Conservation (phyloP, 768 basidiomycete species). For the Trametes cinnabarina region DNA sequence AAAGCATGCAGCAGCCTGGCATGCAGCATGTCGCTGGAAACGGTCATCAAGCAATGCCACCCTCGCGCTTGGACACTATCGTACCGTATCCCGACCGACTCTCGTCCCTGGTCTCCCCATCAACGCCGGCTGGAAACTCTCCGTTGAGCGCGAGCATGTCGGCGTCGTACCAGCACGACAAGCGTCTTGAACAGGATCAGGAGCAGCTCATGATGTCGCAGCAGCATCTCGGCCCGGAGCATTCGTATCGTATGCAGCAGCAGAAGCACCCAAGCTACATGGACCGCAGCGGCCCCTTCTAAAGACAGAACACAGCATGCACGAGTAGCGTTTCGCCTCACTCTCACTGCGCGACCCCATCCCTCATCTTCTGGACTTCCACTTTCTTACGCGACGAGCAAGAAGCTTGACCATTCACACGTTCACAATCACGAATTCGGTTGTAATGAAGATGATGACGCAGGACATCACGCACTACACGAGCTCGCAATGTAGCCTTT, state of each 20-base stretch:
- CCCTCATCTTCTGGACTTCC: background rate
- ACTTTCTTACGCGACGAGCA: background rate
- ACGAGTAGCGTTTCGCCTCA: background rate
- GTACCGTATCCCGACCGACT: conserved; percentile 19
- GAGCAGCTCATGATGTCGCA: conserved; percentile 38
- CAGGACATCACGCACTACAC: conserved; percentile 10
- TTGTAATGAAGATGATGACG: conserved; percentile 9
- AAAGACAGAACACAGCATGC: conserved; percentile 5
- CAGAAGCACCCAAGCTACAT: conserved; percentile 10
- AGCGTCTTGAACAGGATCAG: conserved; percentile 41
- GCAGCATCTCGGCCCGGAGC: conserved; percentile 10
- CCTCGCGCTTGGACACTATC: conserved; percentile 26
- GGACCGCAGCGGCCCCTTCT: conserved; percentile 9
- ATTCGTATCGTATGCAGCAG: conserved; percentile 14
- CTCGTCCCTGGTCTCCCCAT: conserved; percentile 30
- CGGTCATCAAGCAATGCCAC: conserved; percentile 5
- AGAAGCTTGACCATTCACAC: background rate
- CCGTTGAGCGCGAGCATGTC: conserved; percentile 26
- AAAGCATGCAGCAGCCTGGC: conserved; percentile 16
- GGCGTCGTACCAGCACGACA: conserved; percentile 44
- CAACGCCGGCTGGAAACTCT: conserved; percentile 41
- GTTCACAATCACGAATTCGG: conserved; percentile 5
- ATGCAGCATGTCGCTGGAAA: conserved; percentile 13
- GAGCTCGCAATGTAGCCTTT: background rate
- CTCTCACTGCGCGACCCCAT: background rate